A percentile compares a stretch with the other conserved stretches of the same genome.
These are phyloP conservation scores for Mariannaea sp. DNA, from an alignment of 2,329 filamentous ascomycete genomes.

Conservation along the genomic window DNA sequence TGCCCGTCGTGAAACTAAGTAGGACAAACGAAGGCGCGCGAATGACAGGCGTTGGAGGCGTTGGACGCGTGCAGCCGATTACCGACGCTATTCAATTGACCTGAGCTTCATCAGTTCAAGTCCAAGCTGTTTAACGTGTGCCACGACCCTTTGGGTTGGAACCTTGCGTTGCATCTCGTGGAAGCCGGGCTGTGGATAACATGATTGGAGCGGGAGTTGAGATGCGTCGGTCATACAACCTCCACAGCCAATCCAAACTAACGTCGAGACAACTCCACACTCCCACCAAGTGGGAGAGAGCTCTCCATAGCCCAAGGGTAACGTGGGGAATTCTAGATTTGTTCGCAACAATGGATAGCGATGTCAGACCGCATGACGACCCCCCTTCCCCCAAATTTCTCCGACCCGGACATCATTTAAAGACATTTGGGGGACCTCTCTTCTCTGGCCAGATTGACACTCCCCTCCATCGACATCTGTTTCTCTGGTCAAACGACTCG, in stretches of 20 bases:
- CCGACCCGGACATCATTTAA: conserved; percentile 31
- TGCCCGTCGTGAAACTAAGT: no score
- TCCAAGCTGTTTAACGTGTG: conserved; percentile 26
- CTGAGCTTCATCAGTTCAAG: conserved; percentile 25
- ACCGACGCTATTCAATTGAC: conserved; percentile 17
- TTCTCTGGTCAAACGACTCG: conserved; percentile 8
- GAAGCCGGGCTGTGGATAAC: conserved; percentile 17
- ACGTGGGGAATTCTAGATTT: conserved; percentile 38
- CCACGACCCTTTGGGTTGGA: conserved; percentile 27
- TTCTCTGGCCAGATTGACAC: conserved; percentile 10
- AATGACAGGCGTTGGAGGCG: no score
- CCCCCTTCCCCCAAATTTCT: conserved; percentile 37
- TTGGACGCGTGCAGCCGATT: no score
- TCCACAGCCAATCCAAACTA: conserved; percentile 26
- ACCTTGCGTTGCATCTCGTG: conserved; percentile 32
- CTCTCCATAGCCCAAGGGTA: conserved; percentile 27
- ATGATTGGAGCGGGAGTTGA: conserved; percentile 41
- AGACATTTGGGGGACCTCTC: conserved; percentile 30
- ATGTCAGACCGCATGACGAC: conserved; percentile 39
- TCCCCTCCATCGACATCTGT: conserved; percentile 24
- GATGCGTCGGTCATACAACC: conserved; percentile 33
- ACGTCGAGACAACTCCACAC: conserved; percentile 36
- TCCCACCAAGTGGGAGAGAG: conserved; percentile 29
- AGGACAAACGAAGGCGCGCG: no score
- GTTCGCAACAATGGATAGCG: conserved; percentile 36